Evolutionary conservation across 371 early-diverging fungal species (phyloP).

Genomic region (Chytridium lagenaria): DNA sequence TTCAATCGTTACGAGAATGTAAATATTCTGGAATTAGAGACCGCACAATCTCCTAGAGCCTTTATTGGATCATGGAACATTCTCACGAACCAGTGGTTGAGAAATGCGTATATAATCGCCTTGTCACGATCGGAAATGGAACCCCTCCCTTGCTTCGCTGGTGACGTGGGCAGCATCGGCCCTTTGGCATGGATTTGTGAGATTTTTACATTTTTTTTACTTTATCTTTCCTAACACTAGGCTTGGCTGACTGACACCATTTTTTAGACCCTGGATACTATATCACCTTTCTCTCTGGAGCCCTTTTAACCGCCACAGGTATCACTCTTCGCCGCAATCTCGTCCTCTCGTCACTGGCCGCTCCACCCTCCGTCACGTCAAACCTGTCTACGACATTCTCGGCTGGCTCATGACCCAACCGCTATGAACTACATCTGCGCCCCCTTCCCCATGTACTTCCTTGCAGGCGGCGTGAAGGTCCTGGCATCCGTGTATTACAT

Average conservation of each 20-base stretch:
- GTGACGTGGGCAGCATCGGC: slow-evolving; percentile 79
- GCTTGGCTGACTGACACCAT: neutral
- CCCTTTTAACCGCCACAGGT: slow-evolving; percentile 55
- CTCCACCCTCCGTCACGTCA: slow-evolving; percentile 41
- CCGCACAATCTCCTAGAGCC: slow-evolving; percentile 68
- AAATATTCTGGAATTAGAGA: slow-evolving; percentile 70
- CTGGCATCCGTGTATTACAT: slow-evolving; percentile 29
- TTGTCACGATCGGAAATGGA: neutral
- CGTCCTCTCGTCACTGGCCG: slow-evolving; percentile 61
- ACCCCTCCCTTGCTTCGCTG: slow-evolving; percentile 21
- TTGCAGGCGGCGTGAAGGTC: slow-evolving; percentile 24
- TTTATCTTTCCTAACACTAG: neutral
- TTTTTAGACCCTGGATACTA: slow-evolving; percentile 51
- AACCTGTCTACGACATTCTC: slow-evolving; percentile 65
- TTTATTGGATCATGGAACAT: slow-evolving; percentile 84
- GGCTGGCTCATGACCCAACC: slow-evolving; percentile 70
- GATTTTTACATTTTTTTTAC: neutral
- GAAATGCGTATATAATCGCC: slow-evolving; percentile 68
- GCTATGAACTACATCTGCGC: slow-evolving; percentile 60
- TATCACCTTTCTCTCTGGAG: slow-evolving; percentile 62
- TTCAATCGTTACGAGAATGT: slow-evolving; percentile 70
- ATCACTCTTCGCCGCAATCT: slow-evolving; percentile 65
- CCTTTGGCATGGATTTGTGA: slow-evolving; percentile 89
- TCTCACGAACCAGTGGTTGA: slow-evolving; percentile 83
- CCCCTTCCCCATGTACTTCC: slow-evolving; percentile 35